Conservation (phyloP, 345 rosid species). For the Eucalyptus tenuipes region DNA sequence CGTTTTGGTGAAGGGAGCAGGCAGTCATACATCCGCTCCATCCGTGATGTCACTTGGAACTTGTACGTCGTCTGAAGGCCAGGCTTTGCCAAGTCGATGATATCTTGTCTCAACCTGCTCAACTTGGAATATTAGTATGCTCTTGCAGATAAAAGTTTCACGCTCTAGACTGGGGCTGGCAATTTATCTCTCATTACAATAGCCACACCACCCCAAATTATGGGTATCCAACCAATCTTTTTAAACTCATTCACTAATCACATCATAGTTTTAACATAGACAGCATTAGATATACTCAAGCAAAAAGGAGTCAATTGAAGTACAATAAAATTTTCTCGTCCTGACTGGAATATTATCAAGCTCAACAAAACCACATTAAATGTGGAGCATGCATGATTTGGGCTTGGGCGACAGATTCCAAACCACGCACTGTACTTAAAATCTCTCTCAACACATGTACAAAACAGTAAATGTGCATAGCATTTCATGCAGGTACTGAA, state of each 20-base stretch:
- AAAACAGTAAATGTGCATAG: neutral
- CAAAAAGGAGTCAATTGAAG: neutral
- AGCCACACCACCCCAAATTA: neutral
- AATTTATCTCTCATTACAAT: neutral
- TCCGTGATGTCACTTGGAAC: conserved; percentile 46
- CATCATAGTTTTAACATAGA: neutral
- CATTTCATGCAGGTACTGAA: neutral
- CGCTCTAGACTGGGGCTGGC: neutral
- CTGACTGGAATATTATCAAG: neutral
- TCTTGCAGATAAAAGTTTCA: neutral
- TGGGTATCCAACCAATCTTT: neutral
- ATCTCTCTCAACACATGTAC: neutral
- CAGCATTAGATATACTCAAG: neutral
- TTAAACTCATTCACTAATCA: neutral
- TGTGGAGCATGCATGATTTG: neutral
- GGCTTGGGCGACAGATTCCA: neutral
- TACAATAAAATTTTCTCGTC: neutral
- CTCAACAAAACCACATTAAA: neutral
- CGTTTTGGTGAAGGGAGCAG: conserved; percentile 55
- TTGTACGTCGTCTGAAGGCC: conserved; percentile 45
- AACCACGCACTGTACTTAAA: neutral
- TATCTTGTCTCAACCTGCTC: conserved; percentile 75
- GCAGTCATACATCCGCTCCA: conserved; percentile 67
- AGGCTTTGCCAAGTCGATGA: conserved; percentile 66
- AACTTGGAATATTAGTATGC: neutral